Evolutionary conservation across 306 rosid genomes (phyloP).

Genomic region (Ochetophila trinervis): DNA sequence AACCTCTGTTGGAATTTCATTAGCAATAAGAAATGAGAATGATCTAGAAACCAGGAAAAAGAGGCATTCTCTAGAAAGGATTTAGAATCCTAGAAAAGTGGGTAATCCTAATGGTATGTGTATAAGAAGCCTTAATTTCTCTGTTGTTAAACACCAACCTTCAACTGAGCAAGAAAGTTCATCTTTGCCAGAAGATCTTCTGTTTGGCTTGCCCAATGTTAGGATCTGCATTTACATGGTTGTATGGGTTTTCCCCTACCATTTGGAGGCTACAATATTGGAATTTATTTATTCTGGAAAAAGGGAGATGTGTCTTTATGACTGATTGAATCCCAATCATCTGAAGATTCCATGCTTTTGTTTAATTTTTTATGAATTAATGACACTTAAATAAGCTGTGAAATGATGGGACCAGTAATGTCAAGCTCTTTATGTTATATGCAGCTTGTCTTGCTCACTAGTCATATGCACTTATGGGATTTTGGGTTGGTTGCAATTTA

Average conservation of each 20-base stretch:
- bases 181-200: not conserved
- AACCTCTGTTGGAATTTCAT: not conserved
- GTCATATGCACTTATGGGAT: not conserved
- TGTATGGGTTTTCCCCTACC: not conserved
- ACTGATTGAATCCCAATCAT: not conserved
- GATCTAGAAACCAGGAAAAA: not conserved
- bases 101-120: not conserved
- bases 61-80: not conserved
- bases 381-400: not conserved
- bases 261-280: not conserved
- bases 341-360: not conserved
- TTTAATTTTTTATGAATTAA: not conserved
- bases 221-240: slow-evolving; percentile 8
- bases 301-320: not conserved
- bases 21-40: not conserved
- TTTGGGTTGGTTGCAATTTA: not conserved
- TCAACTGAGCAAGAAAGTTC: not conserved
- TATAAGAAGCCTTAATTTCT: not conserved
- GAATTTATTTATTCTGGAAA: not conserved
- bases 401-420: not conserved
- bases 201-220: not conserved
- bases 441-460: not conserved
- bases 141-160: not conserved
- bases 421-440: not conserved
- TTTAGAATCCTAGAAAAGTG: not conserved